Conservation (phyloP, 2,329 filamentous ascomycete species). For the Cordyceps cicadae region DNA sequence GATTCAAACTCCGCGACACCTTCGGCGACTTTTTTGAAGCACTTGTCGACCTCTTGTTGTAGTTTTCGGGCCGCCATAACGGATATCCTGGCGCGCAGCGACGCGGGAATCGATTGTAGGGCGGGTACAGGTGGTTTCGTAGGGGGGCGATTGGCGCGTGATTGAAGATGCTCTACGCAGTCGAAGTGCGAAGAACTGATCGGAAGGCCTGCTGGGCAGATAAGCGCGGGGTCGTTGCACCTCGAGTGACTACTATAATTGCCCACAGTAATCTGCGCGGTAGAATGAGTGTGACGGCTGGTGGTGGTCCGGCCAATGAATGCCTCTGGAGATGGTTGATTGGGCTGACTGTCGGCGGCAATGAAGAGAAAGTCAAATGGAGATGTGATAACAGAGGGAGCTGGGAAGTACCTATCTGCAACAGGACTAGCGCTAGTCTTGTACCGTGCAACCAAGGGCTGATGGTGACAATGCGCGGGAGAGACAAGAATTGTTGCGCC, state of each 20-base stretch:
- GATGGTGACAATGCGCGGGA: not conserved
- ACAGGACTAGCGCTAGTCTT: not conserved
- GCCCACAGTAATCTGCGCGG: conserved; percentile 9
- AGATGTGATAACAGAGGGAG: conserved; percentile 2
- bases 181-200: conserved; percentile 1
- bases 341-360: not conserved
- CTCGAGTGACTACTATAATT: conserved; percentile 2
- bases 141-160: not conserved
- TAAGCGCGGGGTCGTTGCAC: conserved; percentile 1
- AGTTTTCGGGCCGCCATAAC: conserved; percentile 93
- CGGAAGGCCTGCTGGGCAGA: not conserved
- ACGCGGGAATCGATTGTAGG: not conserved
- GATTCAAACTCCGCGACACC: conserved; percentile 85
- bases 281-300: not conserved
- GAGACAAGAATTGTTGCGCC: not conserved
- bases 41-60: conserved; percentile 97
- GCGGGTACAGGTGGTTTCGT: conserved; percentile 1
- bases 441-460: not conserved
- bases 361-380: conserved; percentile 7
- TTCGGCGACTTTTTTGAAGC: conserved; percentile 97
- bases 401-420: conserved; percentile 5
- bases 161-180: not conserved
- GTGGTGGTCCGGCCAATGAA: not conserved
- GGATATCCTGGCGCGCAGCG: conserved; percentile 17
- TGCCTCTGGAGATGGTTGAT: conserved; percentile 1